Evolutionary conservation across 441 rosid genomes (phyloP).

Genomic region (Pelargonium myrrhifolium): DNA sequence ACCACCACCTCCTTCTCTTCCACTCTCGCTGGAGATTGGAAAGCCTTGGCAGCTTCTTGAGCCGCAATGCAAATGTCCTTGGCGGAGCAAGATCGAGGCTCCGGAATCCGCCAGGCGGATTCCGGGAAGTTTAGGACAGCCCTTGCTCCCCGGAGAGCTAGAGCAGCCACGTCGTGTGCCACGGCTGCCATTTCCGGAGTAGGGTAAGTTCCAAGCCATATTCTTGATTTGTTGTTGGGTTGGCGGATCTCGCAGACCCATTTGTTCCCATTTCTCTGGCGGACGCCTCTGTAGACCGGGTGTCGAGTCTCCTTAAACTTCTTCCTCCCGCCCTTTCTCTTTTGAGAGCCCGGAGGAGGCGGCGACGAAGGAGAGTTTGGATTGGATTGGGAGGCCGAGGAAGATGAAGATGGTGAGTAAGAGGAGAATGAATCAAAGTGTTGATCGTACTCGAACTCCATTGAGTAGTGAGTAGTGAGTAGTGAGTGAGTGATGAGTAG

Average conservation of each 20-base stretch:
- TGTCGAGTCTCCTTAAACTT: slow-evolving; percentile 35
- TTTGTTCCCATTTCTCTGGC: slow-evolving; percentile 20
- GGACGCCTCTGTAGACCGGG: slow-evolving; percentile 29
- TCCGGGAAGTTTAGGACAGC: slow-evolving; percentile 29
- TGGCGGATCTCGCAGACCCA: slow-evolving; percentile 39
- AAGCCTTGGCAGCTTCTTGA: slow-evolving; percentile 14
- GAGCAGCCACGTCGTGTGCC: slow-evolving; percentile 40
- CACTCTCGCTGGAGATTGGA: background rate
- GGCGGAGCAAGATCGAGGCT: slow-evolving; percentile 20
- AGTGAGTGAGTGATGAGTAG: background rate
- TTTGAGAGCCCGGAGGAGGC: background rate
- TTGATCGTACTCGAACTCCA: background rate
- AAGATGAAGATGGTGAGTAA: no score
- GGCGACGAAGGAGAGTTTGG: no score
- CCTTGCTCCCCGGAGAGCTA: slow-evolving; percentile 25
- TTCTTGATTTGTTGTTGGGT: slow-evolving; percentile 28
- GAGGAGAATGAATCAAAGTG: background rate
- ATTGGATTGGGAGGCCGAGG: no score
- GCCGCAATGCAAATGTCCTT: slow-evolving; percentile 28
- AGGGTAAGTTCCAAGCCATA: slow-evolving; percentile 38
- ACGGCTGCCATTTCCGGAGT: slow-evolving; percentile 35
- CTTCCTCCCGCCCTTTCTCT: slow-evolving; percentile 27
- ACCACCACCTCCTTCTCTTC: background rate
- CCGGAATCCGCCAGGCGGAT: slow-evolving; percentile 20
- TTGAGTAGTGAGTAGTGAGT: no score